phyloP scores from a whole-genome alignment of 1,284 basidiomycete genomes.

The Trichosporon sp. region DNA sequence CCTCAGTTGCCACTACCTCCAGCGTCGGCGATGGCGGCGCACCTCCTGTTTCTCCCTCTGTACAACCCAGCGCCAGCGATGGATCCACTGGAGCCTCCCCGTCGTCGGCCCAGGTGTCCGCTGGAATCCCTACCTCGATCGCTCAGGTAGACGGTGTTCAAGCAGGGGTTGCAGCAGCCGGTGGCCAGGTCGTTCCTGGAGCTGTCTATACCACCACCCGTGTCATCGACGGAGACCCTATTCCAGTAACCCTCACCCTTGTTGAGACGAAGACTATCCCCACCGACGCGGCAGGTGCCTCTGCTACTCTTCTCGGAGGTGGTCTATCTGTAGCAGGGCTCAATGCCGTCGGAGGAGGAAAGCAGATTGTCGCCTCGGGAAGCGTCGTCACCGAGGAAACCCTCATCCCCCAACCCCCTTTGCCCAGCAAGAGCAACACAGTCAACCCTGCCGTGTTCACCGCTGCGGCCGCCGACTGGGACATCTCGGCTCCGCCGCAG shows the following conservation, averaged over 20 bases:
- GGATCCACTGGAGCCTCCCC: not conserved
- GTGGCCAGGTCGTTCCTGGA: not conserved
- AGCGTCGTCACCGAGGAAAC: not conserved
- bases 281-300: not conserved
- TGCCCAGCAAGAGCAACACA: constrained; percentile 3
- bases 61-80: not conserved
- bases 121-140: not conserved
- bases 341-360: not conserved
- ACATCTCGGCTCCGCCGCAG: not conserved
- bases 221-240: not conserved
- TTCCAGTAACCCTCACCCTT: not conserved
- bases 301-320: not conserved
- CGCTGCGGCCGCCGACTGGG: not conserved
- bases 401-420: constrained; percentile 9
- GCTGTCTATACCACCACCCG: not conserved
- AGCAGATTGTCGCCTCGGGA: not conserved
- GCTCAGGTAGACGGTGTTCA: not conserved
- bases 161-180: not conserved
- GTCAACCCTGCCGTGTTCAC: constrained; percentile 8
- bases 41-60: no score
- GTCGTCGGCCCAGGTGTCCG: not conserved
- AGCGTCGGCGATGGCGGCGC: no score
- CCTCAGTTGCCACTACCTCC: not conserved
- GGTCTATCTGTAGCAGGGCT: not conserved
- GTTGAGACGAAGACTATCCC: not conserved